Evolutionary conservation across 208 protist genomes (phyloP).

Genomic region (Trichomonas gallinae): DNA sequence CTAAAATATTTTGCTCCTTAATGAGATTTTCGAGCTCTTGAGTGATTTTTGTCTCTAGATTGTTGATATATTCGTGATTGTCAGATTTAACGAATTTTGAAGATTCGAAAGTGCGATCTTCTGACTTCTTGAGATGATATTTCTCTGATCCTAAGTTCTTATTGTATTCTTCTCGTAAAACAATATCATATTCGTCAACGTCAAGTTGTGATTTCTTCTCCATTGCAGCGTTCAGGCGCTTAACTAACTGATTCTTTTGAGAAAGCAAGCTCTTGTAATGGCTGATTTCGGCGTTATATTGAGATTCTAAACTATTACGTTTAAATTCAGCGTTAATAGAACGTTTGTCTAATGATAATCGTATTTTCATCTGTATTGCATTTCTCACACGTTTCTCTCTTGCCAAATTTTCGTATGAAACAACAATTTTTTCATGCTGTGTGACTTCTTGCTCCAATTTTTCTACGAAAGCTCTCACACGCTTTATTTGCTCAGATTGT

Average conservation of each 20-base stretch:
- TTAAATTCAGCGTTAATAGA: not conserved
- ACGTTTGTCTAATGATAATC: not conserved
- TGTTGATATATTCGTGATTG: not conserved
- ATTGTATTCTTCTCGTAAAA: not conserved
- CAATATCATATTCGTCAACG: not conserved
- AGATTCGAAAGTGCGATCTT: not conserved
- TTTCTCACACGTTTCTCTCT: not conserved
- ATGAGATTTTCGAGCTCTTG: not conserved
- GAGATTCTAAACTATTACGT: not conserved
- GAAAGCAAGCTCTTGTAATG: not conserved
- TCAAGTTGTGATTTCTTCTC: not conserved
- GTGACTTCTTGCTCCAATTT: not conserved
- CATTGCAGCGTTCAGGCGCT: not conserved
- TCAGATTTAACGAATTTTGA: not conserved
- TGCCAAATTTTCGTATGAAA: not conserved
- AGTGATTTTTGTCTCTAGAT: not conserved
- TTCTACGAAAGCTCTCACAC: not conserved
- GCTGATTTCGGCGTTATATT: not conserved
- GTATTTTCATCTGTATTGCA: not conserved
- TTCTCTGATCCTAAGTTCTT: not conserved
- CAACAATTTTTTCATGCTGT: not conserved
- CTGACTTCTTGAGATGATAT: not conserved
- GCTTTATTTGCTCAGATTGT: not conserved
- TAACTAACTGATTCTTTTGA: not conserved
- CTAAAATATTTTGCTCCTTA: not conserved